Base-by-base conservation (phyloP, 345 rosid species). In the Gossypioides kirkii region DNA sequence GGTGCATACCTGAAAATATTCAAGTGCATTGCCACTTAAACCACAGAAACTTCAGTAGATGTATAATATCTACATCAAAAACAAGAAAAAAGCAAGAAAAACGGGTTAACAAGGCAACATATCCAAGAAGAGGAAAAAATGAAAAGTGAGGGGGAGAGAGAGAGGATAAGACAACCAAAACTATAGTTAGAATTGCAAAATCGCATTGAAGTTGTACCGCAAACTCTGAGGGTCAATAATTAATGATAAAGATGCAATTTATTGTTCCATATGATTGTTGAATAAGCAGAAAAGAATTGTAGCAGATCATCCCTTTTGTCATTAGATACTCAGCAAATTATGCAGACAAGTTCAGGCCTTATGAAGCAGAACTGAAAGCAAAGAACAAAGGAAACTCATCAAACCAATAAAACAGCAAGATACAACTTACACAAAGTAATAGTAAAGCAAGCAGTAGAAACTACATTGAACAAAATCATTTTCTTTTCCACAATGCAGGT, bases 1-100 rank as follows among this genome's bases (percentile, higher is more conserved):
- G 98, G 98, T 26, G 98, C 98, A 86, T 94, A 94, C 83, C 97
- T 92, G 82, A 82, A 72, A 60, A 80, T 26, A 18, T 59, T 60
- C 75, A 54, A 45, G n/a, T 75, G 52, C 72, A 25, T 61, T 61
- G 20, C 43, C 66, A 36, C 22, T 36, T 36, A 61, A 32, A 5
- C 23, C 55, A 36, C 23, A 61, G 1, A 32, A 32, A 61, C 65
- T 61, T 32, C 38, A 32, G 20, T 2, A 60, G 42, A 60, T 59
- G 64, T 14, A 28, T 13, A 28, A 60, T 1, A 13, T 55, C 14
- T 17, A 3, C 13, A 55, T 55, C 12, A 20, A 55, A 4, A 55
- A 20, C 28, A 55, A 55, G 6, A 55, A 20, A 9, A 10, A 55
- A 22, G 36, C 8, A 11, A 23, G 32, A 58, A 45, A 45, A 58